phyloP scores from a whole-genome alignment of 495 filamentous ascomycete genomes.

The Usnea hakonensis region DNA sequence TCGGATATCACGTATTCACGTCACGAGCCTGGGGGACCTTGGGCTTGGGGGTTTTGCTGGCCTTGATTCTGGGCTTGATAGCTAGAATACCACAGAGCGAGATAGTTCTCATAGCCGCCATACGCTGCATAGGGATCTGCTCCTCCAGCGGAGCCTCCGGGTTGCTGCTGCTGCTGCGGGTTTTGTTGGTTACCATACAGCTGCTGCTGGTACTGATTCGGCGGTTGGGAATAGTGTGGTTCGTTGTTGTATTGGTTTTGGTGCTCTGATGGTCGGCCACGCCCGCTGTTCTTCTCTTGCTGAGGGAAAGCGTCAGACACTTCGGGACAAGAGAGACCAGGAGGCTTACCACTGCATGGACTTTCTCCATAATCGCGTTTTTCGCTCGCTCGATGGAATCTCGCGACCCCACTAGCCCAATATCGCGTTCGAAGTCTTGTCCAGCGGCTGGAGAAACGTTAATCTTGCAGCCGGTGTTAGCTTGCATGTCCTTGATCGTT shows the following conservation, averaged over 20 bases:
- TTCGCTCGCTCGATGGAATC: slow-evolving; percentile 67
- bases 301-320: slow-evolving; percentile 34
- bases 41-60: slow-evolving; percentile 21
- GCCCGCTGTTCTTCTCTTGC: slow-evolving; percentile 43
- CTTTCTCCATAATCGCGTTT: slow-evolving; percentile 73
- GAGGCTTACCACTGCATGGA: slow-evolving; percentile 62
- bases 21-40: slow-evolving; percentile 16
- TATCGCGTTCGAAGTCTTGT: slow-evolving; percentile 66
- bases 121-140: slow-evolving; percentile 54
- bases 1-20: slow-evolving; percentile 8
- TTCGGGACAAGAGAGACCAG: neutral
- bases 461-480: slow-evolving; percentile 76
- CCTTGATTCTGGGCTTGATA: slow-evolving; percentile 34
- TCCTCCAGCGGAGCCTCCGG: slow-evolving; percentile 41
- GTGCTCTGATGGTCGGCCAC: slow-evolving; percentile 35
- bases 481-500: slow-evolving; percentile 81
- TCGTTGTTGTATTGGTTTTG: slow-evolving; percentile 37
- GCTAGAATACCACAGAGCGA: slow-evolving; percentile 56
- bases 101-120: slow-evolving; percentile 56
- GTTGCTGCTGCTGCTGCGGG: slow-evolving; percentile 20
- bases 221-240: slow-evolving; percentile 37
- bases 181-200: slow-evolving; percentile 29
- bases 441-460: slow-evolving; percentile 70
- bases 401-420: slow-evolving; percentile 66
- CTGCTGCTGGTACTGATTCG: slow-evolving; percentile 27